A percentile compares a stretch with the other conserved stretches of the same genome.
These are phyloP conservation scores for Ganoderma lucidum DNA, from an alignment of 1,284 basidiomycete species.

Conservation along the genomic window DNA sequence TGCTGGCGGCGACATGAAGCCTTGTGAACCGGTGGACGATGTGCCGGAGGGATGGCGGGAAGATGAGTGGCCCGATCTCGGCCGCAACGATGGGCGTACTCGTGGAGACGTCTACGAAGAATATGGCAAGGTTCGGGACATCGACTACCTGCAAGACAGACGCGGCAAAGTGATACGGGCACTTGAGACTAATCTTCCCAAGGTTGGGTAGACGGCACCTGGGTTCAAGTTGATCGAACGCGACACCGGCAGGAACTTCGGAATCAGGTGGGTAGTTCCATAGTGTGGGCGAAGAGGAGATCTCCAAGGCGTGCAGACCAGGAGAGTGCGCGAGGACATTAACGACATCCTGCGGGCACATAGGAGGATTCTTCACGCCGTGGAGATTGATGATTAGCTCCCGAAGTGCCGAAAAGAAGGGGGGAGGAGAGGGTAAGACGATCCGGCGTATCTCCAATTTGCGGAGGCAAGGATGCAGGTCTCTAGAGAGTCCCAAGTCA, in stretches of 20 bases:
- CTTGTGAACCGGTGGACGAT: neutral
- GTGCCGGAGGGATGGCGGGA: neutral
- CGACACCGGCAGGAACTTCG: neutral
- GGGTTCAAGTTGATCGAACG: neutral
- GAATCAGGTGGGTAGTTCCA: neutral
- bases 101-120: neutral
- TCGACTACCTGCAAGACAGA: neutral
- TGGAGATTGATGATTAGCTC: neutral
- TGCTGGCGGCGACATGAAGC: neutral
- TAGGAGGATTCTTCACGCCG: neutral
- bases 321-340: neutral
- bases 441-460: neutral
- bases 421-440: neutral
- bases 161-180: neutral
- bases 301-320: neutral
- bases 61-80: neutral
- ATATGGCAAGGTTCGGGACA: neutral
- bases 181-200: neutral
- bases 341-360: neutral
- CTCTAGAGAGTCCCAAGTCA: neutral
- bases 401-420: neutral
- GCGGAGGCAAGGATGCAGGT: neutral
- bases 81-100: neutral
- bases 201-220: neutral
- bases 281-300: neutral